Evolutionary conservation across 163 green algal genomes (phyloP).

Genomic region (Chlorella variabilis): DNA sequence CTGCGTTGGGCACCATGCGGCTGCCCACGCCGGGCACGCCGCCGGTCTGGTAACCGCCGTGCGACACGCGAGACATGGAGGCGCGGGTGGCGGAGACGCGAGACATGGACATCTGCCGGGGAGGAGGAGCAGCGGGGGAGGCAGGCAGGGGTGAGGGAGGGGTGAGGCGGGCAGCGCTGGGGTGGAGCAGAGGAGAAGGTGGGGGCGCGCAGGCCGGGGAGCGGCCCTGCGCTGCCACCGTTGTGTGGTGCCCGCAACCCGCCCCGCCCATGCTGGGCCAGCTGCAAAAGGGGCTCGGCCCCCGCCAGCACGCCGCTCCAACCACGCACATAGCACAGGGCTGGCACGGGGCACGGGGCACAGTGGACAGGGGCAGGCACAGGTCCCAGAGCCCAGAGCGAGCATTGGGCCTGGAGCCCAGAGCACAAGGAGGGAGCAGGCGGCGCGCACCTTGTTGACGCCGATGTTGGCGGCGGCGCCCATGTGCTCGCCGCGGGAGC

Average conservation of each 20-base stretch:
- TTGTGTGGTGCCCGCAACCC: no score
- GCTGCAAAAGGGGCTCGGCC: no score
- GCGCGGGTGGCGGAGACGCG: conserved; percentile 19
- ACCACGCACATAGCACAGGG: no score
- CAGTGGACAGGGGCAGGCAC: no score
- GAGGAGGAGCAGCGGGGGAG: not conserved
- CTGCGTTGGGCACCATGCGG: conserved; percentile 33
- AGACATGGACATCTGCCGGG: conserved; percentile 43
- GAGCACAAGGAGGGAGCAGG: not conserved
- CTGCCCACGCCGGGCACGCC: conserved; percentile 55
- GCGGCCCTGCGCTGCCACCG: no score
- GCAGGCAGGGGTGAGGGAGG: not conserved
- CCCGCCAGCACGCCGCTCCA: no score
- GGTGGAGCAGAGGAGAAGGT: not conserved
- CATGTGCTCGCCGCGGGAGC: conserved; percentile 42
- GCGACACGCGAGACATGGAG: conserved; percentile 21
- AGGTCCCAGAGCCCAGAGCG: no score
- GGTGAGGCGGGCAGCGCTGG: not conserved
- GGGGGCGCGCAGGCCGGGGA: no score
- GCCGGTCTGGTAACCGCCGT: conserved; percentile 36
- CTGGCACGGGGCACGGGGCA: no score
- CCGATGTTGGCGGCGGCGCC: conserved; percentile 35
- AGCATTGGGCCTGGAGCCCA: no score
- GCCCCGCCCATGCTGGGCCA: no score
- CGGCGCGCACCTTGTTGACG: conserved; percentile 39